phyloP scores from a whole-genome alignment of 1,139 yeast species.

The Nakaseomyces nivariensis region DNA sequence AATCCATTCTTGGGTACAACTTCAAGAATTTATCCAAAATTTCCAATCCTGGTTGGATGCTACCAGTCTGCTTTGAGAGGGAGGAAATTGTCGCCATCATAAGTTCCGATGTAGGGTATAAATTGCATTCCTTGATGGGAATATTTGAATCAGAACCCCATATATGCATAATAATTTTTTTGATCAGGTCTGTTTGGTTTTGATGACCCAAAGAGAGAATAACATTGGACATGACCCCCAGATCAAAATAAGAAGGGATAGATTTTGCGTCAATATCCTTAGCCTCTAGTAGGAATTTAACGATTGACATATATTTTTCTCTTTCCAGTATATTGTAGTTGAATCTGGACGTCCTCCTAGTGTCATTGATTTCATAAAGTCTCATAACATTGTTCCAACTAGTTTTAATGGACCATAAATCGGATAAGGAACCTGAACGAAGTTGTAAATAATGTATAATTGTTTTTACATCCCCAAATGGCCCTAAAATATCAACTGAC shows the following conservation, averaged over 20 bases:
- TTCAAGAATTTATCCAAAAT: conserved; percentile 15
- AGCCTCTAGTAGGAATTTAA: not conserved
- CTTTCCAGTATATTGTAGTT: conserved; percentile 14
- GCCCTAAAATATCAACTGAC: conserved; percentile 6
- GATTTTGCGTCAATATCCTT: not conserved
- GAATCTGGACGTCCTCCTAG: not conserved
- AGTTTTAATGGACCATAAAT: conserved; percentile 1
- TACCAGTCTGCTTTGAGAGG: conserved; percentile 12
- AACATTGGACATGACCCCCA: conserved; percentile 12
- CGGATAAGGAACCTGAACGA: conserved; percentile 2
- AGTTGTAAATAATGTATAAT: conserved; percentile 10
- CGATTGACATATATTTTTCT: not conserved
- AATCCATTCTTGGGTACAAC: conserved; percentile 14
- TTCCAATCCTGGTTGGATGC: conserved; percentile 12
- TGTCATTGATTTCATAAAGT: conserved; percentile 6
- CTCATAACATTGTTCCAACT: conserved; percentile 9
- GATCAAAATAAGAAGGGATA: conserved; percentile 5
- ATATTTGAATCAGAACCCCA: conserved; percentile 14
- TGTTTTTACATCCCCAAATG: conserved; percentile 13
- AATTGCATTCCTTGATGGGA: not conserved
- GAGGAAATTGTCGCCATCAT: conserved; percentile 18
- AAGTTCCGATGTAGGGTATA: conserved; percentile 14
- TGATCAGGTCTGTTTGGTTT: conserved; percentile 13
- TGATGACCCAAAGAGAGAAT: conserved; percentile 20
- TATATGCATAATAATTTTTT: conserved; percentile 11